Conservation (phyloP, 2,329 filamentous ascomycete species). For the Trichoderma atroviride region DNA sequence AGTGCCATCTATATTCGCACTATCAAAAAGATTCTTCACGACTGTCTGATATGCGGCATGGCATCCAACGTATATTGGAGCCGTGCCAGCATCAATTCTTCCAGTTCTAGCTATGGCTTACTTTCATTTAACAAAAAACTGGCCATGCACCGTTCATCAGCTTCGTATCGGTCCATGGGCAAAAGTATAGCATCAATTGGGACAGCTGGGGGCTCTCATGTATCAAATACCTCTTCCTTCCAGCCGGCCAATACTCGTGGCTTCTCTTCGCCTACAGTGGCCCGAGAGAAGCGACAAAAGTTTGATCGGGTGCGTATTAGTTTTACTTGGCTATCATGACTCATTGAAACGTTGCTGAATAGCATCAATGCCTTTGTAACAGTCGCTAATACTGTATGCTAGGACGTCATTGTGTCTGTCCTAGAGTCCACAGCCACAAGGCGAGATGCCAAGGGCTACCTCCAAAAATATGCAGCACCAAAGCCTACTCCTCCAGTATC, state of each 20-base stretch:
- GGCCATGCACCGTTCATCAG: background rate
- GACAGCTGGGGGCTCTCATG: background rate
- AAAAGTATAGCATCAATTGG: background rate
- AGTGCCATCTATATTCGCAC: background rate
- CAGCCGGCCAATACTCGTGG: conserved; percentile 32
- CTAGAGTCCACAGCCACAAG: conserved; percentile 88
- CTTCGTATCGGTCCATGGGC: background rate
- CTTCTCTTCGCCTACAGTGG: conserved; percentile 37
- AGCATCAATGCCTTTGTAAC: background rate
- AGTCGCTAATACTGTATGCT: background rate
- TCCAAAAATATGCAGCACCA: conserved; percentile 71
- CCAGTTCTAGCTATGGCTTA: conserved; percentile 33
- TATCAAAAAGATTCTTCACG: conserved; percentile 2
- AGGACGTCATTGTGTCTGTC: conserved; percentile 86
- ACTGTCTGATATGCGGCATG: conserved; percentile 27
- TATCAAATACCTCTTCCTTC: conserved; percentile 4
- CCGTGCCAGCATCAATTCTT: conserved; percentile 46
- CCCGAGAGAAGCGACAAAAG: conserved; percentile 38
- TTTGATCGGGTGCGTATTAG: conserved; percentile 38
- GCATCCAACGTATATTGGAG: conserved; percentile 45
- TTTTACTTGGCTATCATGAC: background rate
- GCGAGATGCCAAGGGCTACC: conserved; percentile 87
- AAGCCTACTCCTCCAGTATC: conserved; percentile 32
- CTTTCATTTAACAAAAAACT: background rate
- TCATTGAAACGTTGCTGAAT: background rate